Evolutionary conservation across 345 rosid species (phyloP).

Genomic region (Salix exigua): DNA sequence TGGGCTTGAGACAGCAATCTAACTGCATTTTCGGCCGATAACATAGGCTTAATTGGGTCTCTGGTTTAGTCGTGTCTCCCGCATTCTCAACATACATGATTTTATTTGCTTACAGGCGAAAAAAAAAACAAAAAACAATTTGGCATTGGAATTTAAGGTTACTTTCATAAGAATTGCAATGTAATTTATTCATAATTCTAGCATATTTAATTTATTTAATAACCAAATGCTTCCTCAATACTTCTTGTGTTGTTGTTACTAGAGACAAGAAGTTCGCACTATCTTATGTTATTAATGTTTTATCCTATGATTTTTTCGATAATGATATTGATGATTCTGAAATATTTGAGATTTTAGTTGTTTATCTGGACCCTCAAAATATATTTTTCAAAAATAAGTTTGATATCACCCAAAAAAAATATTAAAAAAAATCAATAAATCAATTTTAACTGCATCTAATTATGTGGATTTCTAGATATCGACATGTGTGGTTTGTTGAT

Average conservation of each 20-base stretch:
- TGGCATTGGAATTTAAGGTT: no score
- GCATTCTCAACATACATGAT: not conserved
- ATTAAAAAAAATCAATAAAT: no score
- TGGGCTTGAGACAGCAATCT: not conserved
- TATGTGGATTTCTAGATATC: no score
- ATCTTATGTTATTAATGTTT: no score
- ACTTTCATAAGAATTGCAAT: not conserved
- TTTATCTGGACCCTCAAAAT: rapidly evolving
- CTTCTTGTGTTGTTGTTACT: not conserved
- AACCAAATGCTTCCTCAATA: not conserved
- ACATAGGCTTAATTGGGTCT: not conserved
- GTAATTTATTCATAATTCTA: not conserved
- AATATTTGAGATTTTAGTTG: no score
- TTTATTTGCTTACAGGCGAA: not conserved
- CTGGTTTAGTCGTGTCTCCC: not conserved
- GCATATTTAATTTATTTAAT: not conserved
- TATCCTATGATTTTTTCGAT: no score
- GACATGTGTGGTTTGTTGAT: not conserved
- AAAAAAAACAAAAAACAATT: no score
- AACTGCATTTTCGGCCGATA: rapidly evolving
- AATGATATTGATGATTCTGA: rapidly evolving
- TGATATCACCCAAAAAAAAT: no score
- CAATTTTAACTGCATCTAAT: no score
- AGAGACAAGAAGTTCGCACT: no score
- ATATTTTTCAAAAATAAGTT: no score